Evolutionary conservation across 2,329 filamentous ascomycete genomes (phyloP).

Genomic region (Alternaria ventricosa): DNA sequence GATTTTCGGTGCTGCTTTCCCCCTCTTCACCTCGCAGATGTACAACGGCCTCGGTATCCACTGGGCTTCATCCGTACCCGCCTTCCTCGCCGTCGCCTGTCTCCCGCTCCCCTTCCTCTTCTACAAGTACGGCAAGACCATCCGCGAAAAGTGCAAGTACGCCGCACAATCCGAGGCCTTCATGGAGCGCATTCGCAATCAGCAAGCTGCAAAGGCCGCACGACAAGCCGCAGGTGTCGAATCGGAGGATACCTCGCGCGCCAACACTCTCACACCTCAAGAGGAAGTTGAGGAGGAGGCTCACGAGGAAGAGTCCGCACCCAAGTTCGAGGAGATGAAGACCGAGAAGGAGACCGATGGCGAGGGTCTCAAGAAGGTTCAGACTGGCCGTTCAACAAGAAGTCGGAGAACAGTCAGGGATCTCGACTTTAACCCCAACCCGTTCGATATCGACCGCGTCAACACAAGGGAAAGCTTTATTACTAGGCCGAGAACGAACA

Average conservation of each 20-base stretch:
- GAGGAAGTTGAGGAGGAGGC: conserved; percentile 40
- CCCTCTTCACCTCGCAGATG: conserved; percentile 76
- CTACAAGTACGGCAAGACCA: conserved; percentile 70
- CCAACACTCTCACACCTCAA: conserved; percentile 27
- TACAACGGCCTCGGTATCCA: conserved; percentile 64
- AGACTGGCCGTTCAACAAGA: conserved; percentile 37
- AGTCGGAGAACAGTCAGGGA: conserved; percentile 32
- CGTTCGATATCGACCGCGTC: conserved; percentile 58
- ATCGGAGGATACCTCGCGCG: conserved; percentile 32
- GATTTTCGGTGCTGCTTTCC: conserved; percentile 78
- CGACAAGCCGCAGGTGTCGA: conserved; percentile 12
- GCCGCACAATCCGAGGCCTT: conserved; percentile 70
- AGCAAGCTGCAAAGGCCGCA: conserved; percentile 28
- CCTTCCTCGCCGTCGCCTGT: conserved; percentile 74
- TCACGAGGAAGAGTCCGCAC: conserved; percentile 30
- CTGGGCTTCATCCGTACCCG: conserved; percentile 77
- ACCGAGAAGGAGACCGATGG: conserved; percentile 41
- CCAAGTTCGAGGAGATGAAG: conserved; percentile 50
- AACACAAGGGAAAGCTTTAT: conserved; percentile 56
- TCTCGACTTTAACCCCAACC: conserved; percentile 51
- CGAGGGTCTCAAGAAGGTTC: conserved; percentile 34
- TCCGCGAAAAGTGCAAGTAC: conserved; percentile 73
- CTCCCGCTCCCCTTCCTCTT: conserved; percentile 79
- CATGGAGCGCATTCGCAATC: conserved; percentile 56
- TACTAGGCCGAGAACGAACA: conserved; percentile 27